A percentile compares a stretch with the other conserved stretches of the same genome.
phyloP scores from a whole-genome alignment of 2,329 filamentous ascomycete genomes.

The Calonectria leucothoes region DNA sequence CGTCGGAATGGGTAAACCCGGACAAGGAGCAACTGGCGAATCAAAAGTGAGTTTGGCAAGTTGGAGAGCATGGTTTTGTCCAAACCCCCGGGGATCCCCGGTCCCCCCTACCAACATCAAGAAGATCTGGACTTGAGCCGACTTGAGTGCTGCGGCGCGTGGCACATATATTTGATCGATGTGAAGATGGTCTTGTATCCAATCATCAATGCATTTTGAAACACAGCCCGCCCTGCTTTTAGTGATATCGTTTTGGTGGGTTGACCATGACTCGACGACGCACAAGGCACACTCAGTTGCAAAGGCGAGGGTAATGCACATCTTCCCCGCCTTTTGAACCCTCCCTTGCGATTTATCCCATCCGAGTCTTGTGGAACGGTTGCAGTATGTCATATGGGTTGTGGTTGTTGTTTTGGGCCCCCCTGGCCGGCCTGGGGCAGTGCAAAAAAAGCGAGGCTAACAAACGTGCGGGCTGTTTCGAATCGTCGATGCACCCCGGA shows the following conservation, averaged over 20 bases:
- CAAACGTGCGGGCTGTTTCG: neutral
- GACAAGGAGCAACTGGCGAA: neutral
- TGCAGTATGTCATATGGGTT: neutral
- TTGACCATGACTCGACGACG: neutral
- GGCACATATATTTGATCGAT: neutral
- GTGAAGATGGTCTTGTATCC: neutral
- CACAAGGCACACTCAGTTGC: neutral
- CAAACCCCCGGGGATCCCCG: neutral
- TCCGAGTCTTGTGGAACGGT: neutral
- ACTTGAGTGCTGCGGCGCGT: neutral
- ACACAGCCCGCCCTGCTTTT: neutral
- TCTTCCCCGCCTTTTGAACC: neutral
- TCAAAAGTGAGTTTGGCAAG: neutral
- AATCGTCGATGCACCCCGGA: neutral
- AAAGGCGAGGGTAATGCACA: neutral
- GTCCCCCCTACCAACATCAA: neutral
- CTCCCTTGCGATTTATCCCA: neutral
- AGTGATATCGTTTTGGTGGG: neutral
- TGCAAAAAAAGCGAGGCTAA: slow-evolving; percentile 1
- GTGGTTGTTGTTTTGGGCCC: neutral
- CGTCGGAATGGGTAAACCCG: neutral
- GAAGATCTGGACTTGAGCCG: neutral
- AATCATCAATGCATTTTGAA: neutral
- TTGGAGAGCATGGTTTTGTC: neutral
- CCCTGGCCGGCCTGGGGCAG: neutral